These are phyloP conservation scores for Rhizopogon vulgaris DNA, from an alignment of 768 basidiomycete species.

Conservation along the genomic window DNA sequence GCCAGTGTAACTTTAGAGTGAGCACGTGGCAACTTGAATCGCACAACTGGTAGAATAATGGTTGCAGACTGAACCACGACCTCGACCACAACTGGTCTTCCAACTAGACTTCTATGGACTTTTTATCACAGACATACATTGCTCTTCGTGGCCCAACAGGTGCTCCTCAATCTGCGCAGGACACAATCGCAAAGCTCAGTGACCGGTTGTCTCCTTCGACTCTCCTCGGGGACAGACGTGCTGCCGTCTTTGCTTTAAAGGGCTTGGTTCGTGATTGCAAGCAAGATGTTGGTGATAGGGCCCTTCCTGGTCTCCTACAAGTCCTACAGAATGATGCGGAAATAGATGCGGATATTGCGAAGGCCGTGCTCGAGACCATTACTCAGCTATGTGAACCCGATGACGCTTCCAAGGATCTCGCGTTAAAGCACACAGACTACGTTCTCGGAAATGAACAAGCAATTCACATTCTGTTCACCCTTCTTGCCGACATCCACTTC, in stretches of 20 bases:
- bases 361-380: slow-evolving; percentile 88
- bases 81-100: background rate
- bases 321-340: slow-evolving; percentile 85
- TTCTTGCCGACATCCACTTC: slow-evolving; percentile 73
- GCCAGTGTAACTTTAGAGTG: too few relatives aligned
- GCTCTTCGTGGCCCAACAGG: slow-evolving; percentile 82
- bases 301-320: slow-evolving; percentile 71
- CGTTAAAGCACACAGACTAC: slow-evolving; percentile 75
- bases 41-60: too few relatives aligned
- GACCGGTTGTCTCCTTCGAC: slow-evolving; percentile 89
- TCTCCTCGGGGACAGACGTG: slow-evolving; percentile 84
- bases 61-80: too few relatives aligned
- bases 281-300: slow-evolving; percentile 76
- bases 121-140: slow-evolving; percentile 79
- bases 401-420: slow-evolving; percentile 57
- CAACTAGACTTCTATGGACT: slow-evolving; percentile 51
- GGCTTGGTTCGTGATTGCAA: slow-evolving; percentile 90
- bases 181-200: slow-evolving; percentile 83
- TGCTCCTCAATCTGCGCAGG: slow-evolving; percentile 74
- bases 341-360: slow-evolving; percentile 87
- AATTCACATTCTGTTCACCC: slow-evolving; percentile 66
- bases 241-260: slow-evolving; percentile 90
- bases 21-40: background rate
- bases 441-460: slow-evolving; percentile 70
- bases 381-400: slow-evolving; percentile 79